Percentiles rank a stretch among this genome's conserved stretches.
These are phyloP conservation scores for Physcomitrium patens DNA, from an alignment of 225 moss, liverwort and hornwort genomes.

Conservation along the genomic window DNA sequence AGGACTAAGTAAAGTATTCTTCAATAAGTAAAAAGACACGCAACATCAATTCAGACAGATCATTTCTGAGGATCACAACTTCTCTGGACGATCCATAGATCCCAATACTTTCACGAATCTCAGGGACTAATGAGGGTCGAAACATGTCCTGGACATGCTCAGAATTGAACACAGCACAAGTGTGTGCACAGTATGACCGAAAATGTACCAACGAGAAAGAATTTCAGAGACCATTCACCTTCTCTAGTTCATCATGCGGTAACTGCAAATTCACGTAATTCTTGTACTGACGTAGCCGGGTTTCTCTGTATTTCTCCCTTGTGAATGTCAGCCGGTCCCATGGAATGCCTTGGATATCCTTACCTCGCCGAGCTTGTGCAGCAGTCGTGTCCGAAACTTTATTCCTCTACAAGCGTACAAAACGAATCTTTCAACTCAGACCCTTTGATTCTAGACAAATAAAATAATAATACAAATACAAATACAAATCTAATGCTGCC, in stretches of 20 bases:
- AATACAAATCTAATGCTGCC: background rate
- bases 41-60: no score
- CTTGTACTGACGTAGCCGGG: constrained; percentile 85
- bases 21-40: no score
- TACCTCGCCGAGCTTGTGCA: constrained; percentile 92
- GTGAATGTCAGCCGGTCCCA: constrained; percentile 93
- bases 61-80: no score
- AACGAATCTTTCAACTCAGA: background rate
- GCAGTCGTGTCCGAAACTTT: constrained; percentile 84
- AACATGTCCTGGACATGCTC: background rate
- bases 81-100: no score
- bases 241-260: constrained; percentile 82
- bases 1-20: no score
- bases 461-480: background rate
- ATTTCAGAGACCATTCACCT: constrained; percentile 46
- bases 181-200: background rate
- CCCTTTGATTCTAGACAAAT: background rate
- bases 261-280: constrained; percentile 82
- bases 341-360: constrained; percentile 96
- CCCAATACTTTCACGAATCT: no score
- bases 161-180: constrained; percentile 5
- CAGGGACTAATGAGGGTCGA: no score
- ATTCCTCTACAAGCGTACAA: constrained; percentile 55
- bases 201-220: background rate
- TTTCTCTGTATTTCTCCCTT: constrained; percentile 92